Evolutionary conservation across 1,284 basidiomycete genomes (phyloP).

Genomic region (Moesziomyces aphidis): DNA sequence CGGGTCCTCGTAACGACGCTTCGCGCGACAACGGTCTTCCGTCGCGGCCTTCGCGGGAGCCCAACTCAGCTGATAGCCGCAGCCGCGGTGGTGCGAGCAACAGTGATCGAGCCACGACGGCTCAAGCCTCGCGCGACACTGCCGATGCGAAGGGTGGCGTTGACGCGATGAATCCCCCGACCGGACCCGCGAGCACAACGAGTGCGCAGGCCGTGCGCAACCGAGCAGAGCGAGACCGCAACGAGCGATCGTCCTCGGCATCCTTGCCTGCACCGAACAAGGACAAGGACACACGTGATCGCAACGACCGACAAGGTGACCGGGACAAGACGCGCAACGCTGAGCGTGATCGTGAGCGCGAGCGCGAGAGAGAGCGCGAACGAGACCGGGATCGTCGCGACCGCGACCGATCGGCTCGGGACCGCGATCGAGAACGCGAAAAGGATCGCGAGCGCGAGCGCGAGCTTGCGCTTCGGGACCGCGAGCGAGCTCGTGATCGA

Average conservation of each 20-base stretch:
- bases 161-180: constrained; percentile 29
- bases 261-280: constrained; percentile 8
- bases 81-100: constrained; percentile 5
- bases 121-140: constrained; percentile 11
- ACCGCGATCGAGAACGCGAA: constrained; percentile 26
- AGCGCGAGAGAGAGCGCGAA: constrained; percentile 16
- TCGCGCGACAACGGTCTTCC: constrained; percentile 23
- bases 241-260: constrained; percentile 15
- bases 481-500: constrained; percentile 13
- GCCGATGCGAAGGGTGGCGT: constrained; percentile 4
- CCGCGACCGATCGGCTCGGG: constrained; percentile 21
- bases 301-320: constrained; percentile 21
- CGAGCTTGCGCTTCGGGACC: neutral
- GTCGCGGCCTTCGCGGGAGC: constrained; percentile 16
- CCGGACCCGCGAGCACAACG: constrained; percentile 22
- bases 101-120: constrained; percentile 12
- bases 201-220: constrained; percentile 23
- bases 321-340: constrained; percentile 24
- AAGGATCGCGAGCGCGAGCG: constrained; percentile 6
- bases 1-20: constrained; percentile 18
- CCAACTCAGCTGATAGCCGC: constrained; percentile 11
- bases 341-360: constrained; percentile 29
- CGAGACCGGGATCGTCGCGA: constrained; percentile 22
- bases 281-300: constrained; percentile 28
- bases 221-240: constrained; percentile 26